These are phyloP conservation scores for Didymella keratinophila DNA, from an alignment of 2,329 filamentous ascomycete genomes.

Conservation along the genomic window DNA sequence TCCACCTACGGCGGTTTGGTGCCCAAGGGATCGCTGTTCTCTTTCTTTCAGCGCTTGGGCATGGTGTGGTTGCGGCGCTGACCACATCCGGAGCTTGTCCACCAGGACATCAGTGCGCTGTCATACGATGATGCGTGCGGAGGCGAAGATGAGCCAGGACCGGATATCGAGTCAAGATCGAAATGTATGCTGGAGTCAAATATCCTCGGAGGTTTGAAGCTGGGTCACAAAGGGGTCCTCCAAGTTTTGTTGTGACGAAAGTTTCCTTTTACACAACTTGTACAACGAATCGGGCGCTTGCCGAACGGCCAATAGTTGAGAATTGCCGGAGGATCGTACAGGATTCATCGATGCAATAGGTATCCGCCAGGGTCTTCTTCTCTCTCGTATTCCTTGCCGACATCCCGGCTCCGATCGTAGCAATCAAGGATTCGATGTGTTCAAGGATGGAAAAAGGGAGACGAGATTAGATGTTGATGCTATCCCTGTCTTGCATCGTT, in stretches of 20 bases:
- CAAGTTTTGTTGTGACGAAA: neutral
- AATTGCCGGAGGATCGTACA: neutral
- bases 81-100: constrained; percentile 5
- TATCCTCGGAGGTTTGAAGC: constrained; percentile 1
- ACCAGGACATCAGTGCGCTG: neutral
- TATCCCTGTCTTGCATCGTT: constrained; percentile 7
- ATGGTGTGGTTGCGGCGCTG: constrained; percentile 45
- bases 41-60: constrained; percentile 54
- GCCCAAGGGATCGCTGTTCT: constrained; percentile 53
- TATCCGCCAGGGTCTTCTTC: constrained; percentile 1
- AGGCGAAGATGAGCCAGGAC: neutral
- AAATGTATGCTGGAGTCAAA: constrained; percentile 1
- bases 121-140: constrained; percentile 1
- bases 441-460: constrained; percentile 10
- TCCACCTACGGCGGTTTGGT: constrained; percentile 50
- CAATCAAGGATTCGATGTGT: neutral
- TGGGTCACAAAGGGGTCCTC: neutral
- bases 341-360: constrained; percentile 21
- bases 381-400: constrained; percentile 8
- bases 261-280: neutral
- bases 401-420: constrained; percentile 18
- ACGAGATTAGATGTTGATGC: constrained; percentile 9
- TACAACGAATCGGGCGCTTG: constrained; percentile 10
- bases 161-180: constrained; percentile 1
- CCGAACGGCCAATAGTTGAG: constrained; percentile 2